phyloP scores from a whole-genome alignment of 179 eudicot species.

The Nepenthes alata region DNA sequence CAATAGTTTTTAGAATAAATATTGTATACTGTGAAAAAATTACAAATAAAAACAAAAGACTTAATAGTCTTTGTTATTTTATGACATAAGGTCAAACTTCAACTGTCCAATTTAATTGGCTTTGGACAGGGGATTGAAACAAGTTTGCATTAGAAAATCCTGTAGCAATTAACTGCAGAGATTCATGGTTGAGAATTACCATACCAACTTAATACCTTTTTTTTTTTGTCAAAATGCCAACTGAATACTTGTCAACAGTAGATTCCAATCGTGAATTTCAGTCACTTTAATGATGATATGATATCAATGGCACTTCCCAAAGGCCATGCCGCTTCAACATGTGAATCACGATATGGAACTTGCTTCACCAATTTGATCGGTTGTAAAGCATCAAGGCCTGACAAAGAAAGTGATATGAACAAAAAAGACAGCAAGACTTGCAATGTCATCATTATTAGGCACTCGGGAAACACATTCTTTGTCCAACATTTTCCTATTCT shows the following conservation, averaged over 20 bases:
- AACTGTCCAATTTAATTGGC: neutral
- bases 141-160: neutral
- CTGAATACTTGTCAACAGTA: neutral
- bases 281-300: slow-evolving; percentile 43
- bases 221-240: too few relatives aligned
- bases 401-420: slow-evolving; percentile 2
- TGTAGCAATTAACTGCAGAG: neutral
- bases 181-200: neutral
- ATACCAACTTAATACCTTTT: neutral
- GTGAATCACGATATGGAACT: slow-evolving; percentile 51
- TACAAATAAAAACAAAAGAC: too few relatives aligned
- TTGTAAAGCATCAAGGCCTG: slow-evolving; percentile 74
- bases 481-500: neutral
- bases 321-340: slow-evolving; percentile 97
- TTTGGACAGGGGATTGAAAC: neutral
- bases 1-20: too few relatives aligned
- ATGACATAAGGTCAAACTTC: neutral
- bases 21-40: too few relatives aligned
- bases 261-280: neutral
- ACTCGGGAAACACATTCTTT: neutral
- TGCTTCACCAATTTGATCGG: slow-evolving; percentile 81
- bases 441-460: neutral
- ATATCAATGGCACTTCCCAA: slow-evolving; percentile 94
- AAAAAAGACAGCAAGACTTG: neutral
- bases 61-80: too few relatives aligned